Evolutionary conservation across 371 early-diverging fungal species (phyloP), one percentile per base, ranked within the genome.

Genomic region (Zychaea mexicana): DNA sequence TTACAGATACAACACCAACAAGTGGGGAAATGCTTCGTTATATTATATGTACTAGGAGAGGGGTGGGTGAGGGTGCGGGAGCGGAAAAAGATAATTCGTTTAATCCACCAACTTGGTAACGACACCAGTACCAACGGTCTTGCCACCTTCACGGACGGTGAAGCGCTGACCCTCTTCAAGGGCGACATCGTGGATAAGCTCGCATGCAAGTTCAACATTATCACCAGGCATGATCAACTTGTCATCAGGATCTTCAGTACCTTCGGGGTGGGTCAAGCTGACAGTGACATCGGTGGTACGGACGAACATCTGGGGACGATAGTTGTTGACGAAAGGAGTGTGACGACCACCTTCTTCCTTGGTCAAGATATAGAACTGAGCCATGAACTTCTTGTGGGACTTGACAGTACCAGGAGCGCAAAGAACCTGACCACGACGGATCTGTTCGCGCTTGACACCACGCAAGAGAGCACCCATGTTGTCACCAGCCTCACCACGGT

Each of bases 181-280:
- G 57, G 98, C 95, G 65, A 97, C 85, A 33, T 91, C 88, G 64
- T 84, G 76, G 38, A 86, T 73, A 65, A 96, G 87, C 76, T 94
- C 93, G 75, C 94, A 88, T 67, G 84, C 71, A 85, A 97, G 83
- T 64, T 88, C 87, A 28, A 96, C 90, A 67, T 97, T 96, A 76
- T 98, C 98, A 60, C 99, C 99, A n/a, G 99, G 99, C 94, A 97
- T 94, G 64, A 98, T 89, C 90, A 97, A 91, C 88, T 95, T 92
- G 57, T 95, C 94, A 52, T 92, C 90, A 22, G 92, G 88, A 76
- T 92, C 90, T 78, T 88, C 88, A 54, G 86, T 90, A 45, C 93
- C 94, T 60, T 82, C 89, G 66, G 86, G 92, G 76, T 94, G 94
- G 74, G 91, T 85, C 60, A 98, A 82, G 39, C 89, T 85, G 65